phyloP scores from a whole-genome alignment of 352 stramenopile species.

The Aphanomyces stellatus region DNA sequence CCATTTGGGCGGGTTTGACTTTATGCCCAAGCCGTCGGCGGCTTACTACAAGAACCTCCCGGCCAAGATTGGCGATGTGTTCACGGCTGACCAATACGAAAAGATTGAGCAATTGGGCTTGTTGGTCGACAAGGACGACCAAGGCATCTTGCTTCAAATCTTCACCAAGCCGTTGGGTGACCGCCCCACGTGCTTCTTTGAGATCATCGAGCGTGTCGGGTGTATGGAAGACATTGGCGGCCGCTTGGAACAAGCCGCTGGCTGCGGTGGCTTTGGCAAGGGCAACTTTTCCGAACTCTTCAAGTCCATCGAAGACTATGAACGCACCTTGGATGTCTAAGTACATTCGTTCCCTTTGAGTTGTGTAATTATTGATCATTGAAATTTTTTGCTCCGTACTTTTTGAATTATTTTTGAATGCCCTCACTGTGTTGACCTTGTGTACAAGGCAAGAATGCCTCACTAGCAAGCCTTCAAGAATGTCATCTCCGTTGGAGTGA shows the following conservation, averaged over 20 bases:
- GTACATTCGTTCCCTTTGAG: background rate
- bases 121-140: conserved; percentile 92
- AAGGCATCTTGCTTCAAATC: conserved; percentile 89
- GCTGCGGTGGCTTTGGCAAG: conserved; percentile 86
- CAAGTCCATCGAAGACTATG: conserved; percentile 89
- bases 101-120: conserved; percentile 88
- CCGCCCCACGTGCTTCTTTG: conserved; percentile 83
- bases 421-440: no score
- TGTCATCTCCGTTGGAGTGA: no score
- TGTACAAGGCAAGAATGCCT: no score
- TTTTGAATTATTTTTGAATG: background rate
- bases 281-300: conserved; percentile 90
- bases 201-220: conserved; percentile 90
- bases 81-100: conserved; percentile 86
- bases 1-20: conserved; percentile 68
- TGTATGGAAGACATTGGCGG: conserved; percentile 69
- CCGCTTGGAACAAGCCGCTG: conserved; percentile 65
- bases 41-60: conserved; percentile 89
- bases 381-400: background rate
- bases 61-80: conserved; percentile 55
- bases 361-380: background rate
- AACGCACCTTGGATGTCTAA: conserved; percentile 77
- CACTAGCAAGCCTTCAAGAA: no score
- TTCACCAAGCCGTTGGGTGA: conserved; percentile 88
- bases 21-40: conserved; percentile 75